These are phyloP conservation scores for Phtheirospermum japonicum DNA, from an alignment of 257 asterid species.

Conservation along the genomic window DNA sequence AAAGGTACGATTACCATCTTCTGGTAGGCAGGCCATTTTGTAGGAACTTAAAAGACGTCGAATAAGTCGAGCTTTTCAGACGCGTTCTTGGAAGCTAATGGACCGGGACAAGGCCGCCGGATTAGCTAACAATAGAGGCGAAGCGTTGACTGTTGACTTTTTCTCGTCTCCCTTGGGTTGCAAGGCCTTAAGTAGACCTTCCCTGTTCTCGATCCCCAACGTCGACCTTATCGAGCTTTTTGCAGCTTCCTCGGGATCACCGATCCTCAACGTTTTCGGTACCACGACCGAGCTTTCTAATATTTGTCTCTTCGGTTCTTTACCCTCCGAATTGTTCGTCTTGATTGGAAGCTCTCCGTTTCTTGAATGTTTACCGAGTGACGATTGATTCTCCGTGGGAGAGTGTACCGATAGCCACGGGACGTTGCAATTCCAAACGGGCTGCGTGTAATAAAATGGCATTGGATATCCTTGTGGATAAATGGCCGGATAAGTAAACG, in stretches of 20 bases:
- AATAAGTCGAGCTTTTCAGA: no score
- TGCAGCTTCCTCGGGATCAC: slow-evolving; percentile 92
- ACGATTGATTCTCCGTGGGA: no score
- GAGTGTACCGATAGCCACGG: slow-evolving; percentile 27
- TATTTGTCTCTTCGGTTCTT: slow-evolving; percentile 13
- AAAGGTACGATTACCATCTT: no score
- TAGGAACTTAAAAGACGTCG: no score
- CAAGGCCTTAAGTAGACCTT: slow-evolving; percentile 69
- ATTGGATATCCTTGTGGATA: no score
- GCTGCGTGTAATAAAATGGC: slow-evolving; percentile 56
- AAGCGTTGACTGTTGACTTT: slow-evolving; percentile 26
- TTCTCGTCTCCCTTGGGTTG: slow-evolving; percentile 56
- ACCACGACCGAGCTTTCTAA: slow-evolving; percentile 51
- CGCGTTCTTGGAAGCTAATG: slow-evolving; percentile 56
- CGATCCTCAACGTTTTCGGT: slow-evolving; percentile 76
- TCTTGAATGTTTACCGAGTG: slow-evolving; percentile 67
- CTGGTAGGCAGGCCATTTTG: no score
- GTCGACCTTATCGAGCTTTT: slow-evolving; percentile 88
- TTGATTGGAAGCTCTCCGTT: slow-evolving; percentile 43
- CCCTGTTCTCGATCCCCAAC: slow-evolving; percentile 64
- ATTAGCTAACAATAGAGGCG: slow-evolving; percentile 59
- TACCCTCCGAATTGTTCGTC: slow-evolving; percentile 26
- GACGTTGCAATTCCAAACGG: slow-evolving; percentile 52
- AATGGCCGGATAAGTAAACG: neutral
- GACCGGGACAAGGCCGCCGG: slow-evolving; percentile 91